These are phyloP conservation scores for Marasmius oreades DNA, from an alignment of 1,284 basidiomycete species.

Conservation along the genomic window DNA sequence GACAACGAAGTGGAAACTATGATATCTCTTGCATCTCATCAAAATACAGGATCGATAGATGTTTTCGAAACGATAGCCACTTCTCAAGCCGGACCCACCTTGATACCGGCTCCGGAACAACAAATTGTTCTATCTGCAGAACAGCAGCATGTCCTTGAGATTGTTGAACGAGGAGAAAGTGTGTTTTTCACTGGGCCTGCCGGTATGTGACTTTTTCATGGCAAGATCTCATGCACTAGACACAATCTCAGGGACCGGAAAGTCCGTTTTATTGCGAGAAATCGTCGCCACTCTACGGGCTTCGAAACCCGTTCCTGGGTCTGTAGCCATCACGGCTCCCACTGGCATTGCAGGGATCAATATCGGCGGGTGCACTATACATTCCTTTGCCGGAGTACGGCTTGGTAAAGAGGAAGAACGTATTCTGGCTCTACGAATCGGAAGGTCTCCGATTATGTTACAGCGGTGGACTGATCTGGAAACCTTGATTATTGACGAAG, in stretches of 20 bases:
- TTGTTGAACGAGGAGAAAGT: slow-evolving; percentile 29
- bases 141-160: slow-evolving; percentile 30
- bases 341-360: slow-evolving; percentile 92
- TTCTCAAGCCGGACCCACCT: not conserved
- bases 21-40: too few species aligned
- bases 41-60: not conserved
- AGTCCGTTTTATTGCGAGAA: slow-evolving; percentile 86
- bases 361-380: slow-evolving; percentile 85
- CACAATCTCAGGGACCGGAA: slow-evolving; percentile 73
- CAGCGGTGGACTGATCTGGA: slow-evolving; percentile 73
- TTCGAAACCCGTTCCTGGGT: slow-evolving; percentile 65
- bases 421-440: slow-evolving; percentile 57
- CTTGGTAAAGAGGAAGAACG: slow-evolving; percentile 65
- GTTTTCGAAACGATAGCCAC: not conserved
- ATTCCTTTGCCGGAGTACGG: slow-evolving; percentile 88
- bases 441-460: slow-evolving; percentile 58
- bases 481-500: slow-evolving; percentile 89
- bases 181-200: slow-evolving; percentile 84
- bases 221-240: not conserved
- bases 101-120: slow-evolving; percentile 4
- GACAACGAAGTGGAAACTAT: too few species aligned
- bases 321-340: slow-evolving; percentile 83
- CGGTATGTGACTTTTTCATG: slow-evolving; percentile 36
- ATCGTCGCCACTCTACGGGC: slow-evolving; percentile 68
- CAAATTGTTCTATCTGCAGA: slow-evolving; percentile 31